A percentile compares a stretch with the other conserved stretches of the same genome.
These are phyloP conservation scores for Globisporangium splendens DNA, from an alignment of 352 stramenopile genomes.

Conservation along the genomic window DNA sequence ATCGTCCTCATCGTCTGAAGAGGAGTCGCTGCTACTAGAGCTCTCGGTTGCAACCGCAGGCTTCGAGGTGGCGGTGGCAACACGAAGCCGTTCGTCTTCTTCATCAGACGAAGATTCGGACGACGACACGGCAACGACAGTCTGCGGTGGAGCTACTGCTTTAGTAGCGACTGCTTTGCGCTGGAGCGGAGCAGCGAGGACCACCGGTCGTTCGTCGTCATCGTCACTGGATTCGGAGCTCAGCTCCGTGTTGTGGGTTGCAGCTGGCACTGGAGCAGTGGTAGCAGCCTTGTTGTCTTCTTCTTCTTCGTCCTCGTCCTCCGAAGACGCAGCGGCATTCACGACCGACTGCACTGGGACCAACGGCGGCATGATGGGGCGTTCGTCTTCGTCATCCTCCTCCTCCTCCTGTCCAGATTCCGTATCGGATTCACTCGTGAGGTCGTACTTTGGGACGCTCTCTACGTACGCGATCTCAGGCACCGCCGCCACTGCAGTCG, in stretches of 20 bases:
- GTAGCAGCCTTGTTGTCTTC: background rate
- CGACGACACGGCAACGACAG: too few relatives aligned
- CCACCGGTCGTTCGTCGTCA: constrained; percentile 22
- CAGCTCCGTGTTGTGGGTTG: constrained; percentile 7
- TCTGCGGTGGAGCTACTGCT: too few relatives aligned
- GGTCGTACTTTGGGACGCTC: constrained; percentile 51
- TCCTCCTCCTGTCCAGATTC: constrained; percentile 24
- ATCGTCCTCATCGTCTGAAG: constrained; percentile 1
- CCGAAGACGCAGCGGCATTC: background rate
- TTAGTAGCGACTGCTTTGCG: background rate
- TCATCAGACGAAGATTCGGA: constrained; percentile 9
- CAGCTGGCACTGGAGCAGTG: background rate
- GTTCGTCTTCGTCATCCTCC: background rate
- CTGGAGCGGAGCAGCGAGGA: constrained; percentile 7
- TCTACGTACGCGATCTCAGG: constrained; percentile 25
- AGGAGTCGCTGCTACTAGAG: too few relatives aligned
- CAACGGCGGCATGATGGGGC: too few relatives aligned
- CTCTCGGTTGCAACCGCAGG: too few relatives aligned
- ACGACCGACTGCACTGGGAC: too few relatives aligned
- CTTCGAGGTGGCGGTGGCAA: too few relatives aligned
- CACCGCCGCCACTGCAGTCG: too few relatives aligned
- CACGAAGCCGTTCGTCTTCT: too few relatives aligned
- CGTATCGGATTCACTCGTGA: constrained; percentile 54
- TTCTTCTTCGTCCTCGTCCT: constrained; percentile 11
- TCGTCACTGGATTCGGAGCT: constrained; percentile 46